A percentile compares a stretch with the other conserved stretches of the same genome.
phyloP scores from a whole-genome alignment of 1,284 basidiomycete species.

The Pseudozyma pruni region DNA sequence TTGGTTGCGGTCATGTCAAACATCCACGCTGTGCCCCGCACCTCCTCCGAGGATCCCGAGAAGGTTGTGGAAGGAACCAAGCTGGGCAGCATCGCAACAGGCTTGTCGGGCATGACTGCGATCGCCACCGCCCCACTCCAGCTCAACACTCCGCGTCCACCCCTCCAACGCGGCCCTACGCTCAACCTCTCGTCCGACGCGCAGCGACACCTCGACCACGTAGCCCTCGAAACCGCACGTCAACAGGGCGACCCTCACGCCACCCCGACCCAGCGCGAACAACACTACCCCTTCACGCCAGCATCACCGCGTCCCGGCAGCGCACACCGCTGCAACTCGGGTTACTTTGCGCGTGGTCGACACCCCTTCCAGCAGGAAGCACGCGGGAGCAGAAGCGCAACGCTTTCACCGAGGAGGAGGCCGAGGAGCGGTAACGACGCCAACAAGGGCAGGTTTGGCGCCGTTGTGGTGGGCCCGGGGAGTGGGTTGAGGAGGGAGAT shows the following conservation, averaged over 20 bases:
- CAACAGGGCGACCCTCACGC: slow-evolving; percentile 56
- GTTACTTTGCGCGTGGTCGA: slow-evolving; percentile 2
- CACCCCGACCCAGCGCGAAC: too few species aligned
- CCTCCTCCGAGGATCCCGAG: not conserved
- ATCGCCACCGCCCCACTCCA: slow-evolving; percentile 40
- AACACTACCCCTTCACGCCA: slow-evolving; percentile 13
- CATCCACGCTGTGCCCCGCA: slow-evolving; percentile 12
- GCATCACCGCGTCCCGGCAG: not conserved
- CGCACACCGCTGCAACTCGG: slow-evolving; percentile 11
- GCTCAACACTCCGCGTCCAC: slow-evolving; percentile 1
- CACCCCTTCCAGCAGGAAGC: not conserved
- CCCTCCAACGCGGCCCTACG: too few species aligned
- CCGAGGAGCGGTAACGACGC: slow-evolving; percentile 1
- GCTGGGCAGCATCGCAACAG: slow-evolving; percentile 43
- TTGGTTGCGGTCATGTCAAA: slow-evolving; percentile 23
- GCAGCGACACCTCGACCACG: slow-evolving; percentile 33
- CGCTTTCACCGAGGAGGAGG: slow-evolving; percentile 8
- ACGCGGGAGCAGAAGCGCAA: not conserved
- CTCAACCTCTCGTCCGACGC: slow-evolving; percentile 22
- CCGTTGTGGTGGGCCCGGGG: not conserved
- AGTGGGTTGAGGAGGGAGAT: slow-evolving; percentile 3
- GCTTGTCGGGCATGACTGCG: slow-evolving; percentile 47
- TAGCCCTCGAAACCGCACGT: slow-evolving; percentile 55
- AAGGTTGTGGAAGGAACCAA: slow-evolving; percentile 11
- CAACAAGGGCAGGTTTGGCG: slow-evolving; percentile 4